Evolutionary conservation across 257 asterid genomes (phyloP).

Genomic region (Scutellaria baicalensis): DNA sequence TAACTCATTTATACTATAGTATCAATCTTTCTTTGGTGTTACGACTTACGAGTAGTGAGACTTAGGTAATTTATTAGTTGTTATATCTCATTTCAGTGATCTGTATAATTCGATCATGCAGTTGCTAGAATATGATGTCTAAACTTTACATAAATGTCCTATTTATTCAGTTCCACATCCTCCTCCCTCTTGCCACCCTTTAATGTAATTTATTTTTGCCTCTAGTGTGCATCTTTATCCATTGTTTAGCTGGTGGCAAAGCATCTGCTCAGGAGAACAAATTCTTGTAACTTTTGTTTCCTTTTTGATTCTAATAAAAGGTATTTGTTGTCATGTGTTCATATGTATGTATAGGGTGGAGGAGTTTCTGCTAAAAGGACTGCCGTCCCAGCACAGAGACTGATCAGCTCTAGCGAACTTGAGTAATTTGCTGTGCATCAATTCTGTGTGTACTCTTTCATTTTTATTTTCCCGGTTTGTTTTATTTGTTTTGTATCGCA

Average conservation of each 20-base stretch:
- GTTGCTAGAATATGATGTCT: not conserved
- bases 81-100: not conserved
- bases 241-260: not conserved
- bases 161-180: not conserved
- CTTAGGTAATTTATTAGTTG: not conserved
- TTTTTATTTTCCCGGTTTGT: slow-evolving; percentile 1
- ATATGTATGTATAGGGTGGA: slow-evolving; percentile 58
- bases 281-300: not conserved
- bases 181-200: not conserved
- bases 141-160: not conserved
- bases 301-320: not conserved
- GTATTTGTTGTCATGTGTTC: slow-evolving; percentile 3
- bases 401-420: slow-evolving; percentile 85
- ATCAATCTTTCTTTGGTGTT: not conserved
- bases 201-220: not conserved
- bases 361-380: slow-evolving; percentile 63
- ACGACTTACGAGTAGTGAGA: not conserved
- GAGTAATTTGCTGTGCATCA: slow-evolving; percentile 51
- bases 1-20: not conserved
- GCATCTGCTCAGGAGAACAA: not conserved
- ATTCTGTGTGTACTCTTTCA: not conserved
- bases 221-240: not conserved
- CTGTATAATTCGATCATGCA: slow-evolving; percentile 9
- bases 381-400: slow-evolving; percentile 74
- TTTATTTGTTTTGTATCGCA: slow-evolving; percentile 6